Evolutionary conservation across 345 rosid species (phyloP).

Genomic region (Ceriops tagal): DNA sequence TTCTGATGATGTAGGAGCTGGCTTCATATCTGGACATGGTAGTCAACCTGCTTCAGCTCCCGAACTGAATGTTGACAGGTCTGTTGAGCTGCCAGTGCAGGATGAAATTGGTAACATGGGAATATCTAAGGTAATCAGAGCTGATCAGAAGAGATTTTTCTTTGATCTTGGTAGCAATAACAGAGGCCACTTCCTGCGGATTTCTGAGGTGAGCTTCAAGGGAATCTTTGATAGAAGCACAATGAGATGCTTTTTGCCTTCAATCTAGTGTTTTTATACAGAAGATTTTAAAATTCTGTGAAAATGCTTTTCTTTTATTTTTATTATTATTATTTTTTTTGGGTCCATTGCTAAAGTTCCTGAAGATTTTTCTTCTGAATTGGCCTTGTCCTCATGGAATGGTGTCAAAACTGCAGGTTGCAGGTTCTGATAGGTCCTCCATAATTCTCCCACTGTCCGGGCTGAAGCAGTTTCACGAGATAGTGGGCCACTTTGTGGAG

Average conservation of each 20-base stretch:
- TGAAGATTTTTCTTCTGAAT: slow-evolving; percentile 1
- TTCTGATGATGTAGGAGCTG: slow-evolving; percentile 98
- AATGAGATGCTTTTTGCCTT: background rate
- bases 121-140: slow-evolving; percentile 83
- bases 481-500: slow-evolving; percentile 92
- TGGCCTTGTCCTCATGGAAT: background rate
- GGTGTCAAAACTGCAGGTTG: slow-evolving; percentile 57
- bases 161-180: slow-evolving; percentile 93
- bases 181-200: slow-evolving; percentile 92
- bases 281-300: too few relatives aligned
- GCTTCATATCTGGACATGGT: slow-evolving; percentile 92
- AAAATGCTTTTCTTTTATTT: too few relatives aligned
- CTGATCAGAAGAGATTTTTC: slow-evolving; percentile 90
- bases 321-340: too few relatives aligned
- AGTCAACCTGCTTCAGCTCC: slow-evolving; percentile 66
- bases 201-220: slow-evolving; percentile 66
- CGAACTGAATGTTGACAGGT: slow-evolving; percentile 64
- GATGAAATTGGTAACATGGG: slow-evolving; percentile 64
- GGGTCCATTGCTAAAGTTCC: too few relatives aligned
- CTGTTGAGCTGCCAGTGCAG: slow-evolving; percentile 61
- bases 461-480: slow-evolving; percentile 88
- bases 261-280: background rate
- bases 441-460: slow-evolving; percentile 94
- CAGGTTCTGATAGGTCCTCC: slow-evolving; percentile 90
- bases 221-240: background rate